Conservation (phyloP, 177 flowering plant genomes). For the Vitis hybrid region DNA sequence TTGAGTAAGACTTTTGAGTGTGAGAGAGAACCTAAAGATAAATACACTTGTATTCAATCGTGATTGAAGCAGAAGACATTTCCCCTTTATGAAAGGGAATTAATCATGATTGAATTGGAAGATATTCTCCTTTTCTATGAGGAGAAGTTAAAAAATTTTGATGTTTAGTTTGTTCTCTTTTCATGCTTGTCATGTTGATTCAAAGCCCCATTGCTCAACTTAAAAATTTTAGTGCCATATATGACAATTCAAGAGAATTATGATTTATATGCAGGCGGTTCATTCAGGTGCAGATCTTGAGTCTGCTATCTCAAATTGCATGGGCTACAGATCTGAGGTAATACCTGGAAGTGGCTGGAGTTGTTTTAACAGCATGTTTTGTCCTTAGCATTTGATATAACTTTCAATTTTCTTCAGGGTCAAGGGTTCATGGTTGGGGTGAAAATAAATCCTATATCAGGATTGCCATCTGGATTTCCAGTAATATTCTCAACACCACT, state of each 20-base stretch:
- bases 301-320: conserved; percentile 84
- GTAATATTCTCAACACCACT: conserved; percentile 40
- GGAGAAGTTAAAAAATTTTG: too few relatives aligned
- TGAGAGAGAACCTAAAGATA: too few relatives aligned
- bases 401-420: conserved; percentile 54
- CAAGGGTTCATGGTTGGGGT: conserved; percentile 99
- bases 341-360: conserved; percentile 1
- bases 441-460: conserved; percentile 79
- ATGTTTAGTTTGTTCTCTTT: too few relatives aligned
- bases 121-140: too few relatives aligned
- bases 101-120: too few relatives aligned
- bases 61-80: too few relatives aligned
- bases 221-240: not conserved
- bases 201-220: not conserved
- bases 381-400: conserved; percentile 1
- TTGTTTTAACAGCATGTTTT: not conserved
- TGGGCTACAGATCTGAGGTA: conserved; percentile 94
- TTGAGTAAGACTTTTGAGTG: too few relatives aligned
- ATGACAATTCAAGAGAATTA: not conserved
- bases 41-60: too few relatives aligned
- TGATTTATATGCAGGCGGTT: conserved; percentile 69
- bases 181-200: not conserved
- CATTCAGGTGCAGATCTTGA: conserved; percentile 99
- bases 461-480: conserved; percentile 83
- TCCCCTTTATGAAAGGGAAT: too few relatives aligned